Percentiles rank a stretch among this genome's conserved stretches.
These are phyloP conservation scores for Guillardia theta DNA, from an alignment of 78 protist genomes.

Conservation along the genomic window DNA sequence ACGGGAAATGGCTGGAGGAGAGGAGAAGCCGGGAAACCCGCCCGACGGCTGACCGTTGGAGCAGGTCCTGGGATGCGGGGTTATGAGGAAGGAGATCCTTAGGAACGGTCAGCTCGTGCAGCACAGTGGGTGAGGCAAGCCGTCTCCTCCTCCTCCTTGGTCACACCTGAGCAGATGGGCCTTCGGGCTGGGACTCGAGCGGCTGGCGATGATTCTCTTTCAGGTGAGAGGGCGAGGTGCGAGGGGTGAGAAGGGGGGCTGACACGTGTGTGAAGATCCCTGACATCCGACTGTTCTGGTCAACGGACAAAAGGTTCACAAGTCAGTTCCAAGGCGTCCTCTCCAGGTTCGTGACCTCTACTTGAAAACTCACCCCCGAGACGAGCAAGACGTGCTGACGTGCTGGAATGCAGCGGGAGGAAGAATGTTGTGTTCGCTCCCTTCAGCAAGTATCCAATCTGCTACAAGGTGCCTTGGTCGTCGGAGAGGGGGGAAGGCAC, in stretches of 20 bases:
- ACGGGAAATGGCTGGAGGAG: constrained; percentile 68
- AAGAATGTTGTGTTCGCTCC: neutral
- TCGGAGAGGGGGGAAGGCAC: no score
- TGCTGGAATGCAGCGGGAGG: no score
- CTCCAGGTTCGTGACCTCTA: neutral
- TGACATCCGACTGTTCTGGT: constrained; percentile 92
- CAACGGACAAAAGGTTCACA: constrained; percentile 73
- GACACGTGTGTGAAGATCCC: constrained; percentile 57
- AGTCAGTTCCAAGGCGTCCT: neutral
- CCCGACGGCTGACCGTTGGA: neutral
- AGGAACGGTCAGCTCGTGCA: neutral
- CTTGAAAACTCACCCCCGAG: no score
- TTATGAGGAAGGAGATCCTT: constrained; percentile 68
- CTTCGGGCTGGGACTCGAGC: constrained; percentile 90
- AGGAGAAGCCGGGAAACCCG: constrained; percentile 72
- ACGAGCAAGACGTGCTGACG: no score
- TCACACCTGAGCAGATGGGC: no score
- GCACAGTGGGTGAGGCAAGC: constrained; percentile 65
- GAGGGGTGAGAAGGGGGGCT: neutral
- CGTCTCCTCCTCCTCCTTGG: no score
- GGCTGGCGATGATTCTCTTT: constrained; percentile 87
- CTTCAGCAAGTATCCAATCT: constrained; percentile 12
- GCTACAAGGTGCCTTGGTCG: constrained; percentile 34
- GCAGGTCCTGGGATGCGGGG: constrained; percentile 79
- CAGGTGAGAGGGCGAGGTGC: neutral